These are phyloP conservation scores for Zostera marina DNA, from an alignment of 116 monocot species.

Conservation along the genomic window DNA sequence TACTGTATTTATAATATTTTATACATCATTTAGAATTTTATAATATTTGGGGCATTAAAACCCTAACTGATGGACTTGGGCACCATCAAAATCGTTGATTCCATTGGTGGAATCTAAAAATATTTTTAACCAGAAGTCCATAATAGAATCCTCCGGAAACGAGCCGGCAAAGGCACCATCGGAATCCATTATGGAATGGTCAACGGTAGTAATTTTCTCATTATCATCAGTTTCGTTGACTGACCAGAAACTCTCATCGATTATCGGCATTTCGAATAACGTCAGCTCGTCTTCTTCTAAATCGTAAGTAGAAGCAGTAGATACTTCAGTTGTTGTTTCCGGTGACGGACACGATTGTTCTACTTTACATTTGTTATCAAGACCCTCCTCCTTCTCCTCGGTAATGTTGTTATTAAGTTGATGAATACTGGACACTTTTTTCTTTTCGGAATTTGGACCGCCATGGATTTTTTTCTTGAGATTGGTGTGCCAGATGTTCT, in stretches of 20 bases:
- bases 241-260: conserved; percentile 15
- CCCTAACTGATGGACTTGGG: no score
- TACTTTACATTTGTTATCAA: no score
- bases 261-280: neutral
- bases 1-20: no score
- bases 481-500: conserved; percentile 40
- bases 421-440: neutral
- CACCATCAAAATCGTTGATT: no score
- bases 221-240: neutral
- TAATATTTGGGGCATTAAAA: no score
- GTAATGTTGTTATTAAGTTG: neutral
- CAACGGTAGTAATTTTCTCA: neutral
- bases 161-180: no score
- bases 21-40: no score
- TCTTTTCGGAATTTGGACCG: neutral
- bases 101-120: no score
- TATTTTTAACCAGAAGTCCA: no score
- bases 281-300: neutral
- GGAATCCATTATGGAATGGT: neutral
- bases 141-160: no score
- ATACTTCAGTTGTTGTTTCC: neutral
- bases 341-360: no score
- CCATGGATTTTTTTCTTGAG: conserved; percentile 17
- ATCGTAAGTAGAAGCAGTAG: neutral
- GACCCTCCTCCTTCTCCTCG: no score